Conservation (phyloP, 495 filamentous ascomycete species). For the Penicillium steckii region DNA sequence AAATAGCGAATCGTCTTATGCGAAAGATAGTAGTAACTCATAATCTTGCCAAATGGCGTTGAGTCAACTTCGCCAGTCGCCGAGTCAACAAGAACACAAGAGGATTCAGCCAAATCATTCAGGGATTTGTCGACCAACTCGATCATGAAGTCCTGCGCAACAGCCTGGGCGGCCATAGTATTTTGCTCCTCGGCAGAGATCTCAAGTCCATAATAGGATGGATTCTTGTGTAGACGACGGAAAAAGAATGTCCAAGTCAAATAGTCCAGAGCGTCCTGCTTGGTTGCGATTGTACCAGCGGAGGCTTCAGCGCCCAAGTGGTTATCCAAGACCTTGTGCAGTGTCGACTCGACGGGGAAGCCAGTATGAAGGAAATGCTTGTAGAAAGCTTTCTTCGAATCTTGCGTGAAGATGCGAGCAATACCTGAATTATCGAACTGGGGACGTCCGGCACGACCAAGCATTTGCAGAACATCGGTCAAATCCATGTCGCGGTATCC, state of each 20-base stretch:
- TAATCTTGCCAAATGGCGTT: slow-evolving; percentile 92
- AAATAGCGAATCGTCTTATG: slow-evolving; percentile 92
- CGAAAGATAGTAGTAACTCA: slow-evolving; percentile 98
- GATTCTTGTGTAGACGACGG: slow-evolving; percentile 94
- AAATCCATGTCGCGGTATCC: slow-evolving; percentile 99
- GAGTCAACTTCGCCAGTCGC: slow-evolving; percentile 82
- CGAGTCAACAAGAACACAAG: slow-evolving; percentile 75
- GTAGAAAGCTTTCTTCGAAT: slow-evolving; percentile 99
- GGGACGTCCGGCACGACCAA: slow-evolving; percentile 90
- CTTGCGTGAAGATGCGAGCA: slow-evolving; percentile 94
- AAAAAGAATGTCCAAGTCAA: slow-evolving; percentile 99
- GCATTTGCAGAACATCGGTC: slow-evolving; percentile 97
- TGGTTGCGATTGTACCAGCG: slow-evolving; percentile 84
- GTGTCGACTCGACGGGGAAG: slow-evolving; percentile 93
- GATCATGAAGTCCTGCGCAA: slow-evolving; percentile 91
- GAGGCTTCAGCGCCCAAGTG: slow-evolving; percentile 95
- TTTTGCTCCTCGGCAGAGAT: slow-evolving; percentile 94
- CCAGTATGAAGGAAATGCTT: slow-evolving; percentile 99
- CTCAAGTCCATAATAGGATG: slow-evolving; percentile 94
- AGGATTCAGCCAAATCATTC: slow-evolving; percentile 73
- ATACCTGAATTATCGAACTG: slow-evolving; percentile 97
- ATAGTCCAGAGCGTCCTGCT: slow-evolving; percentile 97
- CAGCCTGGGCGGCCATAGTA: slow-evolving; percentile 74
- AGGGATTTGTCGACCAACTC: slow-evolving; percentile 85
- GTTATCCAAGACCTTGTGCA: slow-evolving; percentile 96